Evolutionary conservation across 2,329 filamentous ascomycete species (phyloP).

Genomic region (Aspergillus cejpii): DNA sequence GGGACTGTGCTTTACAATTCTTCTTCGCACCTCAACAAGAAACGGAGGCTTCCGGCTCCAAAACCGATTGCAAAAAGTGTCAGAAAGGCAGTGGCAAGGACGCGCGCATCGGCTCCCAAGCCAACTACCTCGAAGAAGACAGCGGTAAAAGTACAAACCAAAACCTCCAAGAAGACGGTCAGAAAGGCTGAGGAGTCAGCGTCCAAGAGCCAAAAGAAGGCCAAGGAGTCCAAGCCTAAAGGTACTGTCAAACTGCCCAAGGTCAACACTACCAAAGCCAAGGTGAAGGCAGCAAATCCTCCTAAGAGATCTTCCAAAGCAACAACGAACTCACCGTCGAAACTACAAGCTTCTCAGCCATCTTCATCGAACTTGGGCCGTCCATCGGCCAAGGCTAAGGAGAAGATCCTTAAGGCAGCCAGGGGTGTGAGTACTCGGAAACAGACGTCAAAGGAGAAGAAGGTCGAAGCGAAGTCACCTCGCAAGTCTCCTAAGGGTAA

Average conservation of each 20-base stretch:
- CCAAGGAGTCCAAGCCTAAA: slow-evolving; percentile 12
- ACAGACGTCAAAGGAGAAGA: slow-evolving; percentile 11
- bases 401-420: slow-evolving; percentile 22
- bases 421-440: slow-evolving; percentile 18
- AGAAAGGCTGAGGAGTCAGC: slow-evolving; percentile 13
- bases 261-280: slow-evolving; percentile 23
- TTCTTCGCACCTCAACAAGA: slow-evolving; percentile 28
- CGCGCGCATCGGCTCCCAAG: slow-evolving; percentile 20
- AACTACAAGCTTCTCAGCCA: slow-evolving; percentile 14
- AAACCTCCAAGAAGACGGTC: slow-evolving; percentile 8
- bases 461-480: slow-evolving; percentile 7
- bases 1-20: slow-evolving; percentile 23
- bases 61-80: slow-evolving; percentile 30
- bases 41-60: slow-evolving; percentile 23
- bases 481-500: slow-evolving; percentile 6
- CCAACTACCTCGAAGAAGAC: slow-evolving; percentile 12
- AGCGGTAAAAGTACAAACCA: slow-evolving; percentile 15
- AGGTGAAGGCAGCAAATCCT: slow-evolving; percentile 22
- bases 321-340: slow-evolving; percentile 11
- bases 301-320: slow-evolving; percentile 8
- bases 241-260: slow-evolving; percentile 26
- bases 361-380: slow-evolving; percentile 22
- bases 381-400: slow-evolving; percentile 27
- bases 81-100: slow-evolving; percentile 27
- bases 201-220: slow-evolving; percentile 16